Evolutionary conservation across 2,329 filamentous ascomycete genomes (phyloP).

Genomic region (Pseudogymnoascus destructans): DNA sequence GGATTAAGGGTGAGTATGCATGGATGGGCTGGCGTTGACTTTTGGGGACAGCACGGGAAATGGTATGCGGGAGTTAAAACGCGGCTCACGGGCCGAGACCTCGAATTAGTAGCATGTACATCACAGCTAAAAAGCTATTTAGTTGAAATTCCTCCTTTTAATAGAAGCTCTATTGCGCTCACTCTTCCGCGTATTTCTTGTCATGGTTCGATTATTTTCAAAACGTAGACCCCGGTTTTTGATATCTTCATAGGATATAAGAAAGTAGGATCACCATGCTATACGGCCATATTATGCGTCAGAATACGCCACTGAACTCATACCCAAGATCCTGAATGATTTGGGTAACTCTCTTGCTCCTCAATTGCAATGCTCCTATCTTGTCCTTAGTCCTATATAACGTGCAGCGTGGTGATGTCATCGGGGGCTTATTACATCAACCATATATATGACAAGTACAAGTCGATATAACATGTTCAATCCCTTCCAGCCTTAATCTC

Average conservation of each 20-base stretch:
- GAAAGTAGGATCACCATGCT: background rate
- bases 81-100: background rate
- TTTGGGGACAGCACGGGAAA: background rate
- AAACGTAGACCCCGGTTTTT: background rate
- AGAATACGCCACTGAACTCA: background rate
- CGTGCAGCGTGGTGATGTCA: background rate
- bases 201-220: background rate
- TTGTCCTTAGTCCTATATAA: background rate
- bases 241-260: background rate
- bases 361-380: background rate
- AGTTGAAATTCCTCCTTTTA: background rate
- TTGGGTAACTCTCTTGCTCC: background rate
- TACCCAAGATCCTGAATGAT: background rate
- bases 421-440: conserved; percentile 1
- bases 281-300: background rate
- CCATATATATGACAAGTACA: background rate
- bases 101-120: background rate
- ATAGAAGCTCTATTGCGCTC: background rate
- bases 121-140: conserved; percentile 6
- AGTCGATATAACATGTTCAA: background rate
- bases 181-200: background rate
- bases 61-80: background rate
- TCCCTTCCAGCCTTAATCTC: background rate
- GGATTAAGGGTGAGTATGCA: background rate
- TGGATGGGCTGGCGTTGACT: background rate